Conservation (phyloP, 371 early-diverging fungal genomes). For the Mortierella sp. region DNA sequence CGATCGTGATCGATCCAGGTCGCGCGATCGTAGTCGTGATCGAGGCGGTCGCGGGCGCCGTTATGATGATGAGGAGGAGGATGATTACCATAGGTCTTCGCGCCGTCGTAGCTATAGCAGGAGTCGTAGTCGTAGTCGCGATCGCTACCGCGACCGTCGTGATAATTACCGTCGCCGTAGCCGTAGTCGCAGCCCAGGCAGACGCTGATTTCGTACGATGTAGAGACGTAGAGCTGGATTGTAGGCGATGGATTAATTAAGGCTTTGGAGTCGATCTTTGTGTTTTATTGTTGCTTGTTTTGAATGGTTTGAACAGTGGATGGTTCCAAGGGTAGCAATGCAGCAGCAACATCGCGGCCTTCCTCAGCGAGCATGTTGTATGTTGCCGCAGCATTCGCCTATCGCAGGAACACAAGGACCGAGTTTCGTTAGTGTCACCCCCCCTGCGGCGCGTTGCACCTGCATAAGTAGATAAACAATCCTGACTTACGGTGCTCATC, state of each 20-base stretch:
- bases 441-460: too few relatives aligned
- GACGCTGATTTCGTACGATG: conserved; percentile 17
- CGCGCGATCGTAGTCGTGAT: conserved; percentile 22
- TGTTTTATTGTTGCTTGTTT: conserved; percentile 18
- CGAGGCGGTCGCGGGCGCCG: conserved; percentile 19
- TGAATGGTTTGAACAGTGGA: conserved; percentile 34
- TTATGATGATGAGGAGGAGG: conserved; percentile 28
- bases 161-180: conserved; percentile 43
- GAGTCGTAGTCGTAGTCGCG: conserved; percentile 30
- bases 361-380: conserved; percentile 73
- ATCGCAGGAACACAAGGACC: not conserved
- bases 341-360: conserved; percentile 70
- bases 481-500: conserved; percentile 65
- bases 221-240: too few relatives aligned
- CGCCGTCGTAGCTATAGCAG: conserved; percentile 34
- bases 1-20: conserved; percentile 40
- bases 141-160: conserved; percentile 30
- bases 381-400: conserved; percentile 73
- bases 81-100: conserved; percentile 30
- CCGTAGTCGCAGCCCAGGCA: conserved; percentile 40
- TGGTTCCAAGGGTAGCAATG: conserved; percentile 62
- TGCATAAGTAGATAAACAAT: too few relatives aligned
- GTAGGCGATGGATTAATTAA: too few relatives aligned
- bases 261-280: not conserved
- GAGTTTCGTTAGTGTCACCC: too few relatives aligned